These are phyloP conservation scores for Paramecium pentaurelia DNA, from an alignment of 73 alveolate genomes.

Conservation along the genomic window DNA sequence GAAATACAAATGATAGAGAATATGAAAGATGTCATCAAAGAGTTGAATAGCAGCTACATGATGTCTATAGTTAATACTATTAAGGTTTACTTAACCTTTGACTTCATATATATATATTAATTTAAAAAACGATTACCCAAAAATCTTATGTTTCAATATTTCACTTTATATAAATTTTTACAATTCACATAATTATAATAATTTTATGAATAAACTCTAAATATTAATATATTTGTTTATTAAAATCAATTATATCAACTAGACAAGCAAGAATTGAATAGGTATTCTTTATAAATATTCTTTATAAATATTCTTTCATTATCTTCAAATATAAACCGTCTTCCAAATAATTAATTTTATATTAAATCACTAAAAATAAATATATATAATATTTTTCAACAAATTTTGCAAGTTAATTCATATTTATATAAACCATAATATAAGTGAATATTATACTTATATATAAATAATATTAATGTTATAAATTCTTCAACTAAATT, in stretches of 20 bases:
- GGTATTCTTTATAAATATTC: too few species aligned
- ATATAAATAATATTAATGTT: too few species aligned
- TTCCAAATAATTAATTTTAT: neutral
- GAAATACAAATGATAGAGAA: neutral
- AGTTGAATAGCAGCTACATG: neutral
- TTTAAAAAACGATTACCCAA: neutral
- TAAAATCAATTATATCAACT: neutral
- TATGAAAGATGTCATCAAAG: constrained; percentile 7
- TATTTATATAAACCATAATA: too few species aligned
- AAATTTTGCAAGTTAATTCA: too few species aligned
- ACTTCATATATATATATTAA: neutral
- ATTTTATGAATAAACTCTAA: neutral
- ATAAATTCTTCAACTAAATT: too few species aligned
- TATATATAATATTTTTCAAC: too few species aligned
- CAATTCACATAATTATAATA: neutral
- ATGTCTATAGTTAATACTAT: neutral
- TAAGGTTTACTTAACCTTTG: constrained; percentile 26
- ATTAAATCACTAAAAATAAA: too few species aligned
- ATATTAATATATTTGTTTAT: neutral
- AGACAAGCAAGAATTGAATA: neutral
- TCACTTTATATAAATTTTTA: neutral
- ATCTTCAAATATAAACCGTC: neutral
- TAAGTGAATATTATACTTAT: too few species aligned
- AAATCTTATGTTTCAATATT: neutral
- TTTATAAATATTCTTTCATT: neutral